Base-by-base conservation (phyloP, 495 filamentous ascomycete genomes). In the Daldinia caldariorum region DNA sequence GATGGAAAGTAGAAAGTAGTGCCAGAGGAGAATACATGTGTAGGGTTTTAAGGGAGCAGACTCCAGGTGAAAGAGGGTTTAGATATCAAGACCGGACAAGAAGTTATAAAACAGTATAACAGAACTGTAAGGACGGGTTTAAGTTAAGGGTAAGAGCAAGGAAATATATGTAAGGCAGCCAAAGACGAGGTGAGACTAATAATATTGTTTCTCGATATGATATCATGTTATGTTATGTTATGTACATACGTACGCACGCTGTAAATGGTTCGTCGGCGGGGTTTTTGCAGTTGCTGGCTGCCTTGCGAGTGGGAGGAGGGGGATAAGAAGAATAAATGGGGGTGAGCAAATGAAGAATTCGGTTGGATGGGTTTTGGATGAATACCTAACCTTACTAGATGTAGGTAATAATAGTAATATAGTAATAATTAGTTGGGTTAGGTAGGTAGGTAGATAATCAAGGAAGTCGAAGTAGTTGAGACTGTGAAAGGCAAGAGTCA, bases 31-130 rank as follows among this genome's bases (percentile, higher is more conserved):
- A 38, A 38, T 47, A 47, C 43, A 47, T 22, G 20, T 47, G 43
- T 4, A 47, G 18, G 43, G 43, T 0, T 18, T 20, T 20, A 20
- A 9, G 8, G 2, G 18, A 47, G 16, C 9, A 47, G 43, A 16
- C 43, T 47, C 43, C 43, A 47, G 43, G 43, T 18, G 35, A 55
- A 63, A 63, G 54, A n/a, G 16, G 20, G 35, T 39, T 61, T 61
- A 39, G 57, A 26, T 58, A 53, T n/a, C 58, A 13, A 60, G 62
- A 47, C 56, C 10, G 39, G 53, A 69, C 20, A 16, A 57, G 3
- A 37, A 37, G 35, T 66, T 35, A 22, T 53, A 29, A 26, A 32
- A 55, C 26, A 37, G 37, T 13, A 41, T 63, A 22, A 26, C 26
- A 3, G 26, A 26, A 26, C 26, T 3, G 26, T 26, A 26, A 53